These are phyloP conservation scores for Scheffersomyces coipomensis DNA, from an alignment of 805 yeast genomes.

Conservation along the genomic window DNA sequence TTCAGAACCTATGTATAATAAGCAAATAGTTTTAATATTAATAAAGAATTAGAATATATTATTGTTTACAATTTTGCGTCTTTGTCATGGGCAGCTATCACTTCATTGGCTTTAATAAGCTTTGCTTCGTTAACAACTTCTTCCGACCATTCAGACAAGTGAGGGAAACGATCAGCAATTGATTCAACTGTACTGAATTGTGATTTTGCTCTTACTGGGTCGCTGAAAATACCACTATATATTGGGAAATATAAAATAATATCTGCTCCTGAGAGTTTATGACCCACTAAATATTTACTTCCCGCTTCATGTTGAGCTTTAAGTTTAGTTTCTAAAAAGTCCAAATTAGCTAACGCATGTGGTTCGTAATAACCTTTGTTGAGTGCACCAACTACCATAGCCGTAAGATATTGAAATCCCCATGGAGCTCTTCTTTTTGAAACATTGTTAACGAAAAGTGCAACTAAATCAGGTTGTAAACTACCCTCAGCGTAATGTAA, in stretches of 20 bases:
- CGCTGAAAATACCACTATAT: slow-evolving; percentile 26
- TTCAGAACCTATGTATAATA: slow-evolving; percentile 12
- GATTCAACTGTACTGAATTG: slow-evolving; percentile 13
- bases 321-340: slow-evolving; percentile 27
- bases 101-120: slow-evolving; percentile 13
- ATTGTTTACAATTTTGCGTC: slow-evolving; percentile 1
- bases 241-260: slow-evolving; percentile 35
- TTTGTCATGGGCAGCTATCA: slow-evolving; percentile 4
- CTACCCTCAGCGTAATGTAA: slow-evolving; percentile 60
- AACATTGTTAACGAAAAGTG: slow-evolving; percentile 24
- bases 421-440: slow-evolving; percentile 30
- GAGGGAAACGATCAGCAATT: slow-evolving; percentile 15
- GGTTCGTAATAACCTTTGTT: slow-evolving; percentile 22
- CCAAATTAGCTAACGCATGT: slow-evolving; percentile 20
- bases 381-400: slow-evolving; percentile 17
- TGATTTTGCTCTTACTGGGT: slow-evolving; percentile 17
- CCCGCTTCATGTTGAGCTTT: slow-evolving; percentile 18
- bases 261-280: slow-evolving; percentile 35
- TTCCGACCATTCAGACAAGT: slow-evolving; percentile 22
- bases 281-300: slow-evolving; percentile 34
- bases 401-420: slow-evolving; percentile 19
- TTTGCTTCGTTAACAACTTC: slow-evolving; percentile 10
- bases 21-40: too few relatives aligned
- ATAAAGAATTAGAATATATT: too few relatives aligned
- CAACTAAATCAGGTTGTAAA: slow-evolving; percentile 47